Evolutionary conservation across 1,284 basidiomycete genomes (phyloP).

Genomic region (Porogramme epimiltina): DNA sequence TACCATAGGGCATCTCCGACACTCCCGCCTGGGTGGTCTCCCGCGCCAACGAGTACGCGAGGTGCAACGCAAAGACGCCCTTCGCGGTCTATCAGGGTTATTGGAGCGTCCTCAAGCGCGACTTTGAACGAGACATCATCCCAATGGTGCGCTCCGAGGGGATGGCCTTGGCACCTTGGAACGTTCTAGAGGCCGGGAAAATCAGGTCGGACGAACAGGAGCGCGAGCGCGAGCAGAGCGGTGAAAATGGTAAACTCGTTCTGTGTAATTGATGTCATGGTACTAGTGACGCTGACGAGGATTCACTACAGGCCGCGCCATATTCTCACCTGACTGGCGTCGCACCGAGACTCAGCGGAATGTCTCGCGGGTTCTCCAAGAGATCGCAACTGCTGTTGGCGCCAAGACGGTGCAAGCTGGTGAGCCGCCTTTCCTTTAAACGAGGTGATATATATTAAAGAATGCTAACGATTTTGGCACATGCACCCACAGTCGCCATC

Average conservation of each 20-base stretch:
- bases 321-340: too few relatives aligned
- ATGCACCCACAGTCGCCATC: constrained; percentile 19
- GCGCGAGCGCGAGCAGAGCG: constrained; percentile 17
- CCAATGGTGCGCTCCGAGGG: constrained; percentile 44
- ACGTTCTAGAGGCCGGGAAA: constrained; percentile 36
- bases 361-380: constrained; percentile 24
- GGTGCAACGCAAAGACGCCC: constrained; percentile 41
- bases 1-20: constrained; percentile 37
- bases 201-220: constrained; percentile 28
- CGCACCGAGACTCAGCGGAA: constrained; percentile 12
- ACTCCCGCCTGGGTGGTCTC: constrained; percentile 58
- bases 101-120: constrained; percentile 51
- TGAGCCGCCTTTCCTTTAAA: too few relatives aligned
- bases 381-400: constrained; percentile 25
- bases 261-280: too few relatives aligned
- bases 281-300: too few relatives aligned
- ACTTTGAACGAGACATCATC: constrained; percentile 60
- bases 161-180: constrained; percentile 50
- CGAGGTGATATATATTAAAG: background rate
- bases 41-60: constrained; percentile 53
- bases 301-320: too few relatives aligned
- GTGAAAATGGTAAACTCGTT: constrained; percentile 13
- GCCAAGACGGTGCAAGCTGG: constrained; percentile 23
- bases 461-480: background rate
- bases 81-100: constrained; percentile 60